phyloP scores from a whole-genome alignment of 2,329 filamentous ascomycete species.

The Xylariaceae sp. region DNA sequence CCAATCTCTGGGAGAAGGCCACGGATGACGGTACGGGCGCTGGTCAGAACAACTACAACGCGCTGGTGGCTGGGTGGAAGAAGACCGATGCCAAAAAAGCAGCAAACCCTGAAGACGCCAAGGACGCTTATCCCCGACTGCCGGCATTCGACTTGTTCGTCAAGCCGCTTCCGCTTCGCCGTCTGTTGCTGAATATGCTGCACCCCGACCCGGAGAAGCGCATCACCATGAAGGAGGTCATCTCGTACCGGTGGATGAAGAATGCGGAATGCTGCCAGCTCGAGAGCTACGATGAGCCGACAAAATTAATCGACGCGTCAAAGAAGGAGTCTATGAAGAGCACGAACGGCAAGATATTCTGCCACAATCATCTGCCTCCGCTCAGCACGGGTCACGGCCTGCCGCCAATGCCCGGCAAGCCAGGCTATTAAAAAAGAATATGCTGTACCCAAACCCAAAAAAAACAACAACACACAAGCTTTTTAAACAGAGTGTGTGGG shows the following conservation, averaged over 20 bases:
- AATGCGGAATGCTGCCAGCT: constrained; percentile 73
- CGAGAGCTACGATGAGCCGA: constrained; percentile 60
- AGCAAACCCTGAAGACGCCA: constrained; percentile 32
- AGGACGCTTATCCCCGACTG: constrained; percentile 61
- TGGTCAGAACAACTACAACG: constrained; percentile 53
- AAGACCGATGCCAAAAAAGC: constrained; percentile 56
- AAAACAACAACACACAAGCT: no score
- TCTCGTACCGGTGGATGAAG: constrained; percentile 67
- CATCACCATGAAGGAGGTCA: constrained; percentile 61
- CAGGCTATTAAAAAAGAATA: constrained; percentile 40
- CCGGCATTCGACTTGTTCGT: constrained; percentile 59
- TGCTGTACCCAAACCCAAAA: neutral
- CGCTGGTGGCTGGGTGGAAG: constrained; percentile 62
- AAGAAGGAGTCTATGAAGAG: constrained; percentile 46
- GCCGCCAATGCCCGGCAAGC: constrained; percentile 50
- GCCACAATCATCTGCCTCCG: constrained; percentile 52
- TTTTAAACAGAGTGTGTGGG: no score
- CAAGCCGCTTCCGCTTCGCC: constrained; percentile 62
- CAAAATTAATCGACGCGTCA: constrained; percentile 55
- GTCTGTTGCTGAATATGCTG: constrained; percentile 73
- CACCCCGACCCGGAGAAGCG: constrained; percentile 70
- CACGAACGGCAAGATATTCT: constrained; percentile 47
- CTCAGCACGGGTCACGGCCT: constrained; percentile 43
- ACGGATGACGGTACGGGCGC: constrained; percentile 34
- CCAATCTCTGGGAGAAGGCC: constrained; percentile 68